These are phyloP conservation scores for Penicillium digitatum DNA, from an alignment of 2,329 filamentous ascomycete species.

Conservation along the genomic window DNA sequence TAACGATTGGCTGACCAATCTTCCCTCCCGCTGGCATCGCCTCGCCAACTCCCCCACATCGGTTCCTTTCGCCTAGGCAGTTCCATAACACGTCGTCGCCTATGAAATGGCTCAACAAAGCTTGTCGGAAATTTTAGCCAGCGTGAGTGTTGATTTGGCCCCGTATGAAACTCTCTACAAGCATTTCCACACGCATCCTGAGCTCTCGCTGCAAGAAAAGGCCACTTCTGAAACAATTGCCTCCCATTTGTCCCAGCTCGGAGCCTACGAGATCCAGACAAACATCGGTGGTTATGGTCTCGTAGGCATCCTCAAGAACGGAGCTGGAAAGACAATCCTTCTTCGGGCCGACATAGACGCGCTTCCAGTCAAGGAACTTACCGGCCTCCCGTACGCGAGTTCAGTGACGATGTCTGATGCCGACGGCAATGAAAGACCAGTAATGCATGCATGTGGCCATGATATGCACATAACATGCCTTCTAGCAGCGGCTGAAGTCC, in stretches of 20 bases:
- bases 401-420: slow-evolving; percentile 44
- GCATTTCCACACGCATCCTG: slow-evolving; percentile 56
- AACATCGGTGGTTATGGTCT: slow-evolving; percentile 48
- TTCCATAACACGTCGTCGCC: not conserved
- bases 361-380: slow-evolving; percentile 48
- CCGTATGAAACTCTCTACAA: slow-evolving; percentile 56
- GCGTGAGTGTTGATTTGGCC: slow-evolving; percentile 31
- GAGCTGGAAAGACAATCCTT: slow-evolving; percentile 44
- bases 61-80: not conserved
- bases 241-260: slow-evolving; percentile 37
- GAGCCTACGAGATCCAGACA: slow-evolving; percentile 38
- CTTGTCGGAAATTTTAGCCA: slow-evolving; percentile 21
- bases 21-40: not conserved
- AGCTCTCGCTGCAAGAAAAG: slow-evolving; percentile 56
- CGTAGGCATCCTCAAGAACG: slow-evolving; percentile 43
- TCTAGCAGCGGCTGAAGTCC: slow-evolving; percentile 51
- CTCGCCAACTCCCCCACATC: not conserved
- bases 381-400: slow-evolving; percentile 48
- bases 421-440: slow-evolving; percentile 51
- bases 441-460: slow-evolving; percentile 62
- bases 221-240: slow-evolving; percentile 50
- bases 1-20: not conserved
- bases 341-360: slow-evolving; percentile 51
- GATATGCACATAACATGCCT: slow-evolving; percentile 58
- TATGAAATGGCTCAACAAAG: slow-evolving; percentile 25